Evolutionary conservation across 2,329 filamentous ascomycete species (phyloP).

Genomic region (Pseudocercospora pini-densiflorae): DNA sequence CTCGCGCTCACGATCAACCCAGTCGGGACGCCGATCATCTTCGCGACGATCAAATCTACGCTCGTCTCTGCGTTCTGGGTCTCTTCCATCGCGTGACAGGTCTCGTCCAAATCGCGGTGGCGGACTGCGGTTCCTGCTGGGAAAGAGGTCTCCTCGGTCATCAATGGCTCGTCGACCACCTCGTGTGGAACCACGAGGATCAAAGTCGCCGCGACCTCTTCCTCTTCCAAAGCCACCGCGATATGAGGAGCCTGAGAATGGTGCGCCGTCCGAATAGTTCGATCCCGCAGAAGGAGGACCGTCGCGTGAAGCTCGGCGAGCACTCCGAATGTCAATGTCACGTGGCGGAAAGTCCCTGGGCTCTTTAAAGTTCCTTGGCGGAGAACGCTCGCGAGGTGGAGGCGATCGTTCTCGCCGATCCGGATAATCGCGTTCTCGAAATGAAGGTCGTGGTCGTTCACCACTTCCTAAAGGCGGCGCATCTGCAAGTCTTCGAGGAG

Average conservation of each 20-base stretch:
- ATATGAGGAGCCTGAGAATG: constrained; percentile 54
- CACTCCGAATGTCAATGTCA: constrained; percentile 69
- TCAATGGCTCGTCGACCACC: constrained; percentile 52
- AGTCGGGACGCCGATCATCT: constrained; percentile 45
- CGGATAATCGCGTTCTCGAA: constrained; percentile 48
- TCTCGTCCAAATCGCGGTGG: constrained; percentile 58
- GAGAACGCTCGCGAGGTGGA: constrained; percentile 68
- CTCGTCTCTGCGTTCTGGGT: constrained; percentile 48
- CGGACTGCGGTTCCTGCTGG: constrained; percentile 52
- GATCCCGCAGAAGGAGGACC: constrained; percentile 74
- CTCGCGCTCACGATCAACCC: constrained; percentile 42
- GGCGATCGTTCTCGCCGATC: constrained; percentile 64
- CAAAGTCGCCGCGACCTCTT: constrained; percentile 58
- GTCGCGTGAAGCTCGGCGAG: constrained; percentile 71
- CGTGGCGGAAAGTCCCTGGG: constrained; percentile 65
- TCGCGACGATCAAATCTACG: constrained; percentile 52
- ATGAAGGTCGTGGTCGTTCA: constrained; percentile 64
- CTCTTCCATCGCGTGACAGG: constrained; percentile 42
- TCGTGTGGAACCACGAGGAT: constrained; percentile 51
- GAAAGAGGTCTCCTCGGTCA: constrained; percentile 59
- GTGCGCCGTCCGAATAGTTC: constrained; percentile 69
- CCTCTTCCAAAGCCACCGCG: constrained; percentile 44
- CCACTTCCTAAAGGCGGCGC: constrained; percentile 61
- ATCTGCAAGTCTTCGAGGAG: constrained; percentile 52
- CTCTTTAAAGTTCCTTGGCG: constrained; percentile 62